Evolutionary conservation across 345 rosid genomes (phyloP).

Genomic region (Populus deltoides): DNA sequence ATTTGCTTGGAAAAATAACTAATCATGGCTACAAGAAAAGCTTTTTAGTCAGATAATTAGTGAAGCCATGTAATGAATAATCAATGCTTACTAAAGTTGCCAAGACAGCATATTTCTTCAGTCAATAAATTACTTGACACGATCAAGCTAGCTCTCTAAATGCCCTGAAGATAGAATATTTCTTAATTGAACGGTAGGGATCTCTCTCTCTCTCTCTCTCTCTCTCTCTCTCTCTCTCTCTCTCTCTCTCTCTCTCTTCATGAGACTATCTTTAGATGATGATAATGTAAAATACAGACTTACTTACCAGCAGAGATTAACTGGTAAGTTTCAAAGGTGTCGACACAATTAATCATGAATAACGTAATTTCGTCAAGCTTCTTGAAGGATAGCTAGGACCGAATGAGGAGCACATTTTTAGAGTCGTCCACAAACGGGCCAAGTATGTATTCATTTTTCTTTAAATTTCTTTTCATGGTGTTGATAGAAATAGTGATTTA

Average conservation of each 20-base stretch:
- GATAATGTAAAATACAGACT: no score
- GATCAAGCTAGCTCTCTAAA: not conserved
- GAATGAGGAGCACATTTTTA: not conserved
- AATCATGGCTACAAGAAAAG: conserved; percentile 30
- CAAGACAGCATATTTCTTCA: not conserved
- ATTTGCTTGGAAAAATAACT: conserved; percentile 18
- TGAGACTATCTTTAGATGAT: no score
- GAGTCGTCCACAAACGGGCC: no score
- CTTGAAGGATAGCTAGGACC: not conserved
- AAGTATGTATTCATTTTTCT: no score
- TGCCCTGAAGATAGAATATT: not conserved
- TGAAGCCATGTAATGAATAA: not conserved
- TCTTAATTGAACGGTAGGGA: not conserved
- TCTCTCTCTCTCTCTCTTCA: no score
- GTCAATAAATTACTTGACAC: not conserved
- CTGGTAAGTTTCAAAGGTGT: no score
- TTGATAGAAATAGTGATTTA: no score
- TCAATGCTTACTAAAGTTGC: not conserved
- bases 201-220: no score
- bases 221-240: no score
- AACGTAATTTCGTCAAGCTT: not conserved
- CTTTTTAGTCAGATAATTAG: not conserved
- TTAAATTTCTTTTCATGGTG: no score
- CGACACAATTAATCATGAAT: no score
- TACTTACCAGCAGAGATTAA: no score